Evolutionary conservation across 495 filamentous ascomycete species (phyloP).

Genomic region (Neurospora sp.): DNA sequence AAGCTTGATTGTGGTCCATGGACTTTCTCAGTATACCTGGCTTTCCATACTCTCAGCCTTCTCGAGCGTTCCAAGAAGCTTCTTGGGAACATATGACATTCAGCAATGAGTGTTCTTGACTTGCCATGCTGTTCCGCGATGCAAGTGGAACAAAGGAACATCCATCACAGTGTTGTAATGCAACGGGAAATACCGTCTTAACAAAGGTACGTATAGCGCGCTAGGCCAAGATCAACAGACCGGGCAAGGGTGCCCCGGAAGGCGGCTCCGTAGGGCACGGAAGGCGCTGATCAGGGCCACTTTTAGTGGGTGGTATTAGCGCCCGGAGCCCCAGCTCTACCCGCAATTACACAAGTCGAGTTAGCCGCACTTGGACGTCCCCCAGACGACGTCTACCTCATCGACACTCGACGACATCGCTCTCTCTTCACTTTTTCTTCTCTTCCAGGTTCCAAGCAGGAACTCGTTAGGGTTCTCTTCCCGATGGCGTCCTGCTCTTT

Average conservation of each 20-base stretch:
- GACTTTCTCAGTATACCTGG: not conserved
- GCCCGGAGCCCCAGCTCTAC: not conserved
- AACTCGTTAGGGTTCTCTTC: not conserved
- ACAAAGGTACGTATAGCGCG: not conserved
- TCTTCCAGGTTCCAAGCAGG: not conserved
- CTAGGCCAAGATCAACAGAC: not conserved
- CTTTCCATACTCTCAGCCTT: not conserved
- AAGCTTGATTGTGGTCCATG: not conserved
- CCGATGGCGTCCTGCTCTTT: not conserved
- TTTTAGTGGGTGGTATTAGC: not conserved
- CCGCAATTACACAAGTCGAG: not conserved
- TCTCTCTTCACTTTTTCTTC: not conserved
- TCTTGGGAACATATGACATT: not conserved
- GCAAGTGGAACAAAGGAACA: not conserved
- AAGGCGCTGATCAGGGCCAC: not conserved
- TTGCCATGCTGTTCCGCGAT: not conserved
- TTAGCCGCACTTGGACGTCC: not conserved
- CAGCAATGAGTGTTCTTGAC: not conserved
- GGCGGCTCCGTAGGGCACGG: not conserved
- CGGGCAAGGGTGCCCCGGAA: not conserved
- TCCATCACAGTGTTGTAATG: not conserved
- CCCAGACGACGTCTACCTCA: not conserved
- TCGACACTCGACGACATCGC: not conserved
- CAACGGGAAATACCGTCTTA: not conserved
- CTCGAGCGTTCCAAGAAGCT: not conserved